Conservation (phyloP, 371 early-diverging fungal species). For the Syncephalastrum racemosum region DNA sequence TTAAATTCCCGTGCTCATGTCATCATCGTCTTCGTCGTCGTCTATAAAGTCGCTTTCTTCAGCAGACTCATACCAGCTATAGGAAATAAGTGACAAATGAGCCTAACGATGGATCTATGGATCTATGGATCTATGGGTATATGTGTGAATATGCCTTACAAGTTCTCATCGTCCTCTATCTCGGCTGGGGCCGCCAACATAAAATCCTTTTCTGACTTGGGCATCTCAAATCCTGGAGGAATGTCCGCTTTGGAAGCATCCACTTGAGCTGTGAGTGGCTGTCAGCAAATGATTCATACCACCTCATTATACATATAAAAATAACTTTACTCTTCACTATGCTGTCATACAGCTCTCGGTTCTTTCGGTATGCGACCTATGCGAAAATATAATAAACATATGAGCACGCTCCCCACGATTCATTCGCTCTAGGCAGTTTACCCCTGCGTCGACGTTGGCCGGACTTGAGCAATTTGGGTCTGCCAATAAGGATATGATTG, state of each 20-base stretch:
- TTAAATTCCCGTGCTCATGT: too few relatives aligned
- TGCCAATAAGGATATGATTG: constrained; percentile 88
- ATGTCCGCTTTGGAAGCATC: constrained; percentile 56
- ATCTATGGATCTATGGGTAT: constrained; percentile 2
- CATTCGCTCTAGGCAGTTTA: constrained; percentile 30
- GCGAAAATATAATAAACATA: not conserved
- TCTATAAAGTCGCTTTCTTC: constrained; percentile 52
- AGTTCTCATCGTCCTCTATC: constrained; percentile 52
- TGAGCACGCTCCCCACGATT: not conserved
- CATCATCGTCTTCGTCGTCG: constrained; percentile 34
- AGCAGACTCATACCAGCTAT: constrained; percentile 57
- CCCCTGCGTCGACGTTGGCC: constrained; percentile 82
- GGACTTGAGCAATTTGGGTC: constrained; percentile 97
- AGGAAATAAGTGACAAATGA: not conserved
- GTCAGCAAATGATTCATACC: not conserved
- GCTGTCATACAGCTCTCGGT: constrained; percentile 67
- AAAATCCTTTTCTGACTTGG: constrained; percentile 49
- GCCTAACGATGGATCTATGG: constrained; percentile 3
- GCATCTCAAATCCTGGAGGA: constrained; percentile 57
- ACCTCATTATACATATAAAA: not conserved
- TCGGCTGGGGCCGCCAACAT: constrained; percentile 45
- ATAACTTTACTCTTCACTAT: constrained; percentile 60
- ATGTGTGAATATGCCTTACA: constrained; percentile 27
- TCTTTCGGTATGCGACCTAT: constrained; percentile 75
- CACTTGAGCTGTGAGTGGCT: constrained; percentile 44